Evolutionary conservation across 106 monocot species (phyloP), one percentile per base, ranked within the genome.

Genomic region (Acorus calamus): DNA sequence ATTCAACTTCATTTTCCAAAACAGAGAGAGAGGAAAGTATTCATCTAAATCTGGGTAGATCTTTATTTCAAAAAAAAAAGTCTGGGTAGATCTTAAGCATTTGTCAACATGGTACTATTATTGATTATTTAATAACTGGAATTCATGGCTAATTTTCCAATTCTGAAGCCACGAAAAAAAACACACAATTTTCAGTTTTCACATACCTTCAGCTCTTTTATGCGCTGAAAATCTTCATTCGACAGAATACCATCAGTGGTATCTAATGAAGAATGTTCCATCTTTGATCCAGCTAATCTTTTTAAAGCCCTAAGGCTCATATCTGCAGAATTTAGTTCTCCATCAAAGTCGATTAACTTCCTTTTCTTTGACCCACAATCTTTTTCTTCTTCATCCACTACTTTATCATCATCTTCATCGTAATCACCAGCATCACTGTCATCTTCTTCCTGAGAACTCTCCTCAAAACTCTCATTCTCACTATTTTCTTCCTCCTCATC

Each of bases 201-300:
- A 42, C 43, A 67, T 73, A 94, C 94, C 87, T 82, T 84, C 46
- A 96, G 72, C 28, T 87, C 90, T 73, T 85, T 96, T 28, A 96
- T 90, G 43, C 78, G 76, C 59, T 78, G 68, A 60, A 96, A 96
- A 71, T 96, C 94, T 77, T 96, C 90, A 74, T 96, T 90, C 56
- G 94, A 96, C 71, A 87, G 80, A 61, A 96, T 78, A 43, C 80
- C 77, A 76, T 82, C 89, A 47, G 59, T 44, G 62, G 42, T 66
- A 52, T 77, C 71, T n/a, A 61, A 52, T 46, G 70, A 60, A 49
- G 52, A 44, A 59, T 57, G 62, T 44, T 61, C 46, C 53, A 49
- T 74, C 55, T 73, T 79, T 10, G 77, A 52, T 59, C 52, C 77
- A 63, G 94, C 80, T 12, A 94, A 28, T 67, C 71, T 94, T 67